These are phyloP conservation scores for Clitopilus passeckerianus DNA, from an alignment of 768 basidiomycete genomes.

Conservation along the genomic window DNA sequence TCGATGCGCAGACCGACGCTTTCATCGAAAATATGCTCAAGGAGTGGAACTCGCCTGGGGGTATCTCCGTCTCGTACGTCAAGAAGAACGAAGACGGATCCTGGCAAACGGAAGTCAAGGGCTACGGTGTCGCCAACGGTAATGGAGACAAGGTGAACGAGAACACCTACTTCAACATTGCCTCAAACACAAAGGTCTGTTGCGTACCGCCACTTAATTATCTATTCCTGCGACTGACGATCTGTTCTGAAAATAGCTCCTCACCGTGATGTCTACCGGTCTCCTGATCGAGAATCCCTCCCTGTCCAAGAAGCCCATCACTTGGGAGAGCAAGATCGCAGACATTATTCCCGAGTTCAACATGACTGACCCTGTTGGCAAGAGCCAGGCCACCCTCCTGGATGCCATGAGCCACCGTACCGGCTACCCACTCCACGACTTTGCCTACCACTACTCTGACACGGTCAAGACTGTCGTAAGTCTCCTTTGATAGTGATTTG, in stretches of 20 bases:
- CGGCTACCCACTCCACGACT: constrained; percentile 17
- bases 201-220: neutral
- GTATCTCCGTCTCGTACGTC: constrained; percentile 10
- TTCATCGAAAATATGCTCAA: constrained; percentile 6
- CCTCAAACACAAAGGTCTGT: constrained; percentile 15
- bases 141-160: constrained; percentile 1
- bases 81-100: constrained; percentile 2
- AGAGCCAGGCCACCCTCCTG: constrained; percentile 13
- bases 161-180: constrained; percentile 6
- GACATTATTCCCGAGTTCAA: constrained; percentile 18
- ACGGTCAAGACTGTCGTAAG: constrained; percentile 4
- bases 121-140: constrained; percentile 7
- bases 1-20: constrained; percentile 6
- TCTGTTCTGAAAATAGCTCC: constrained; percentile 12
- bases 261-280: constrained; percentile 17
- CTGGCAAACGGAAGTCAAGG: constrained; percentile 13
- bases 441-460: constrained; percentile 7
- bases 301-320: constrained; percentile 13
- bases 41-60: constrained; percentile 9
- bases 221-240: neutral
- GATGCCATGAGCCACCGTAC: constrained; percentile 25
- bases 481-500: neutral
- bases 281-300: constrained; percentile 20
- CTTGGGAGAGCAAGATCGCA: constrained; percentile 18
- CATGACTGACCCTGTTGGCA: constrained; percentile 18